Conservation (phyloP, 2,329 filamentous ascomycete genomes). For the Pseudogymnoascus sp. region DNA sequence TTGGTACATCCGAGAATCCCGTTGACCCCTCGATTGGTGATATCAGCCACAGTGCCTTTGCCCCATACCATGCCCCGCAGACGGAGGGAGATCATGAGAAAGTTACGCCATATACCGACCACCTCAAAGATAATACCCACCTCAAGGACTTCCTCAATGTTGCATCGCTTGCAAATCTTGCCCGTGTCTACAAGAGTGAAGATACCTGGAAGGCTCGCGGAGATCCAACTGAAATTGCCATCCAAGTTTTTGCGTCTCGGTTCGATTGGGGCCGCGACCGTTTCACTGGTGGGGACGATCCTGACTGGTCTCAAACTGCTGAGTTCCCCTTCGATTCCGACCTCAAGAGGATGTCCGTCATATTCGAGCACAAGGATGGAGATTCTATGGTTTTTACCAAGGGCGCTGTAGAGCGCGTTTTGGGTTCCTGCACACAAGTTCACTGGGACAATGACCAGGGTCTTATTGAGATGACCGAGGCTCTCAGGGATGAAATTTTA, state of each 20-base stretch:
- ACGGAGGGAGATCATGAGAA: constrained; percentile 32
- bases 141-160: constrained; percentile 43
- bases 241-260: constrained; percentile 67
- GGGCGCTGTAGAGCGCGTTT: constrained; percentile 50
- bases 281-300: constrained; percentile 41
- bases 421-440: constrained; percentile 50
- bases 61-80: constrained; percentile 24
- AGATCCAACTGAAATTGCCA: constrained; percentile 65
- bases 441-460: constrained; percentile 36
- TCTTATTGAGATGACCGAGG: constrained; percentile 38
- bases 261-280: constrained; percentile 55
- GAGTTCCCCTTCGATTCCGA: constrained; percentile 69
- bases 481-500: constrained; percentile 39
- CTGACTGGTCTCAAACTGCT: constrained; percentile 48
- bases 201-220: constrained; percentile 52
- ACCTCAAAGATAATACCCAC: constrained; percentile 35
- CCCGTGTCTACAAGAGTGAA: constrained; percentile 30
- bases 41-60: constrained; percentile 37
- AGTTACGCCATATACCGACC: constrained; percentile 27
- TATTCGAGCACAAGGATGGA: constrained; percentile 43
- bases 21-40: constrained; percentile 53
- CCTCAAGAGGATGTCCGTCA: constrained; percentile 68
- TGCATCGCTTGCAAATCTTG: constrained; percentile 55
- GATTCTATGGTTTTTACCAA: constrained; percentile 46
- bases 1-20: constrained; percentile 50